These are phyloP conservation scores for Samsoniella hepiali DNA, from an alignment of 2,329 filamentous ascomycete species.

Conservation along the genomic window DNA sequence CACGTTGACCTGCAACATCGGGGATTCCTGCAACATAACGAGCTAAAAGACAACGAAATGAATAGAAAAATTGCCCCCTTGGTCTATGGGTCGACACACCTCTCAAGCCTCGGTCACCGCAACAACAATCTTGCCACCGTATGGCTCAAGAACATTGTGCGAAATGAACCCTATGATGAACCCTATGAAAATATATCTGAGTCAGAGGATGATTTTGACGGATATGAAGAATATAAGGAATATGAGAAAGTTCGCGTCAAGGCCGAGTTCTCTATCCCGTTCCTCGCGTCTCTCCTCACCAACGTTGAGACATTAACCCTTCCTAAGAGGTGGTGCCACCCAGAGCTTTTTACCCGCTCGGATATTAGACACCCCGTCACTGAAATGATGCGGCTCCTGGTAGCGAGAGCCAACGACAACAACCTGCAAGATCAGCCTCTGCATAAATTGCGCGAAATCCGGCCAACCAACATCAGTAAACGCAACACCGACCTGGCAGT, in stretches of 20 bases:
- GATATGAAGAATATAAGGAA: no score
- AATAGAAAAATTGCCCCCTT: background rate
- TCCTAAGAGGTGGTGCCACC: background rate
- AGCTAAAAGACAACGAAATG: background rate
- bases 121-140: no score
- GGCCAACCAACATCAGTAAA: background rate
- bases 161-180: no score
- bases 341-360: background rate
- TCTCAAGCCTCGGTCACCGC: background rate
- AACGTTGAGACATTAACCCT: conserved; percentile 9
- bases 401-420: background rate
- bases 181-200: no score
- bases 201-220: no score
- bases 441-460: background rate
- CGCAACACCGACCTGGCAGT: background rate
- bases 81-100: background rate
- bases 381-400: background rate
- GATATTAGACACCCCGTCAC: background rate
- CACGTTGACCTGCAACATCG: background rate
- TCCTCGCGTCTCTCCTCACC: background rate
- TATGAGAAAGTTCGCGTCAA: no score
- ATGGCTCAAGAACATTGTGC: conserved; percentile 7
- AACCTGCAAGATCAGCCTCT: background rate
- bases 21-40: background rate
- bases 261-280: background rate